phyloP scores from a whole-genome alignment of 2,329 filamentous ascomycete species.

The Albifimbria verrucaria region DNA sequence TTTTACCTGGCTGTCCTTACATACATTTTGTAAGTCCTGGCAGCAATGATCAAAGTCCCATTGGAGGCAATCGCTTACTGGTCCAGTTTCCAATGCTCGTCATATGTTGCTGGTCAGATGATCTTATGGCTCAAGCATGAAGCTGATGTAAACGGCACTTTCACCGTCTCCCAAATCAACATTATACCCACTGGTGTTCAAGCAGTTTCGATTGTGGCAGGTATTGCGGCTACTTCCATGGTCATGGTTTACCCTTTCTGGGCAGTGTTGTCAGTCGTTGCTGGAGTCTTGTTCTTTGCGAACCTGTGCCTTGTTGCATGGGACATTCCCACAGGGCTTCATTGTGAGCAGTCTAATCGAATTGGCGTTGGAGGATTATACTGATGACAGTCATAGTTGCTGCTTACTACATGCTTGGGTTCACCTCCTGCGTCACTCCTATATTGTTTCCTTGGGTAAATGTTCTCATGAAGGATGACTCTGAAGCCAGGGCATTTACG shows the following conservation, averaged over 20 bases:
- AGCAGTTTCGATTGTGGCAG: constrained; percentile 21
- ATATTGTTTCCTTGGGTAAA: constrained; percentile 20
- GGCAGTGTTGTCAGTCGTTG: constrained; percentile 20
- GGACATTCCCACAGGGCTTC: constrained; percentile 13
- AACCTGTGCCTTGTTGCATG: constrained; percentile 14
- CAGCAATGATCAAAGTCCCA: too few species aligned
- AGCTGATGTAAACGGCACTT: constrained; percentile 9
- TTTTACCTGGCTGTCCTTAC: not conserved
- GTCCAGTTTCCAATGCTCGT: too few species aligned
- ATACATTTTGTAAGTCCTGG: not conserved
- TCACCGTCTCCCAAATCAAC: not conserved
- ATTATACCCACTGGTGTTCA: constrained; percentile 13
- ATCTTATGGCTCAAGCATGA: not conserved
- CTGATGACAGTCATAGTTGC: too few species aligned
- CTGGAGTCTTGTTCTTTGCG: constrained; percentile 15
- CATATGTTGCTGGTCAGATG: not conserved
- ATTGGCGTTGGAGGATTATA: too few species aligned
- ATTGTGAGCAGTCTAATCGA: too few species aligned
- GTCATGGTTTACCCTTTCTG: constrained; percentile 24
- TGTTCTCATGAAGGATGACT: constrained; percentile 18
- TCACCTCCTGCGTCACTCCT: constrained; percentile 18
- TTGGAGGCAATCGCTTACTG: too few species aligned
- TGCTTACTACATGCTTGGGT: constrained; percentile 18
- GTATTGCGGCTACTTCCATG: constrained; percentile 18
- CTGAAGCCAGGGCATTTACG: constrained; percentile 13